Base-by-base conservation (phyloP, 1,284 basidiomycete genomes). In the Coniferiporia weirii region DNA sequence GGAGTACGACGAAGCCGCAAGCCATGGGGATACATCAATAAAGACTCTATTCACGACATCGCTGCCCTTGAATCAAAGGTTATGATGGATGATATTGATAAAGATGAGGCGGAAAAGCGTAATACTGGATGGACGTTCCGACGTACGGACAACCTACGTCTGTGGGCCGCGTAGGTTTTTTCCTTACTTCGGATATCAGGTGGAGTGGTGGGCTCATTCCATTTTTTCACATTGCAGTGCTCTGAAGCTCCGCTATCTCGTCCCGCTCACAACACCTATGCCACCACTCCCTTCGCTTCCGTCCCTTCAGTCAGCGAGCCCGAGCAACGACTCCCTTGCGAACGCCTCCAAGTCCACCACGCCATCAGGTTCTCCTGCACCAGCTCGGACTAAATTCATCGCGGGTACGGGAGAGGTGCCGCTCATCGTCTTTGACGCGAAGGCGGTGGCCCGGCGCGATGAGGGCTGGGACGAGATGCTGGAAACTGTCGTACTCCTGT, bases 21-120 rank as follows among this genome's bases (percentile, higher is more conserved):
- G 64, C 89, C 91, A 1, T 95, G 93, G 92, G 93, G 93, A 0
- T 95, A 88, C 70, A 89, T 95, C 57, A 87, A 80, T 57, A 74
- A 79, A 35, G 82, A 87, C 60, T 81, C 84, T 2, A 85, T 95
- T 19, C 93, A 95, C 67, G 88, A 92, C 66, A 84, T 93, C 47
- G 71, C 84, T 19, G 75, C 79, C 1, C 77, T 91, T 38, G 84
- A 90, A 61, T 43, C 61, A 66, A 70, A 72, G 59, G 72, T 76
- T 10, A 64, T 63, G 2, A 70, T 70, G n/a, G 67, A 66, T n/a
- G 73, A 72, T 53, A 74, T 66, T 8, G 58, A 50, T 22, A 64
- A 60, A 35, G 69, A 67, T 10, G 70, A 71, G 36, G 71, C 65
- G n/a, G 71, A 71, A 35, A 73, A 72, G 56, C 70, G 70, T 7